phyloP scores from a whole-genome alignment of 2,329 filamentous ascomycete species.

The Chrysosporium queenslandicum region DNA sequence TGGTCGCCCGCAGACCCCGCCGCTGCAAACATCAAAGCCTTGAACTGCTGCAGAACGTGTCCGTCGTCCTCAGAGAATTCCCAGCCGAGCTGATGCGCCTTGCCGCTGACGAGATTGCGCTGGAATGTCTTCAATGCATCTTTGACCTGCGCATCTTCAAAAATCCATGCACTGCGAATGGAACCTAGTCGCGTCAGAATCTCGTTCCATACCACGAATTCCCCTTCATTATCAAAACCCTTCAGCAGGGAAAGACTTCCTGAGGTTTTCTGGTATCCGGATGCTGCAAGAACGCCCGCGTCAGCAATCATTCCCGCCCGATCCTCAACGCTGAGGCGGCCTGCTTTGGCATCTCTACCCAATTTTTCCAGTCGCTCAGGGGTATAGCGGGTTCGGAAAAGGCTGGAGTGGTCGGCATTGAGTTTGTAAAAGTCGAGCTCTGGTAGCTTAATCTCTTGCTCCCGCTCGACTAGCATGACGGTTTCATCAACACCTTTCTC shows the following conservation, averaged over 20 bases:
- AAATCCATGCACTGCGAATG: constrained; percentile 79
- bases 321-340: constrained; percentile 75
- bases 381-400: constrained; percentile 83
- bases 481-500: constrained; percentile 73
- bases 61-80: constrained; percentile 72
- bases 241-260: constrained; percentile 76
- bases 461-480: constrained; percentile 60
- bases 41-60: constrained; percentile 89
- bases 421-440: constrained; percentile 88
- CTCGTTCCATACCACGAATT: constrained; percentile 94
- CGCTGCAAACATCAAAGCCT: constrained; percentile 75
- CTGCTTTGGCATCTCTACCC: constrained; percentile 71
- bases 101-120: constrained; percentile 62
- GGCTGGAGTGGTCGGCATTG: constrained; percentile 85
- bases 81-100: constrained; percentile 84
- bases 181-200: constrained; percentile 67
- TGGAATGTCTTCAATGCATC: constrained; percentile 78
- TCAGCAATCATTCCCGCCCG: constrained; percentile 91
- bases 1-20: constrained; percentile 75
- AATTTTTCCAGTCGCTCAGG: constrained; percentile 78
- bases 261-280: constrained; percentile 88
- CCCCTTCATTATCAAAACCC: constrained; percentile 67
- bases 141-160: constrained; percentile 61
- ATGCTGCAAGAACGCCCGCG: constrained; percentile 76
- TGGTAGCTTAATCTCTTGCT: constrained; percentile 66